phyloP scores from a whole-genome alignment of 164 flowering plant genomes.

The Cinnamomum micranthum region DNA sequence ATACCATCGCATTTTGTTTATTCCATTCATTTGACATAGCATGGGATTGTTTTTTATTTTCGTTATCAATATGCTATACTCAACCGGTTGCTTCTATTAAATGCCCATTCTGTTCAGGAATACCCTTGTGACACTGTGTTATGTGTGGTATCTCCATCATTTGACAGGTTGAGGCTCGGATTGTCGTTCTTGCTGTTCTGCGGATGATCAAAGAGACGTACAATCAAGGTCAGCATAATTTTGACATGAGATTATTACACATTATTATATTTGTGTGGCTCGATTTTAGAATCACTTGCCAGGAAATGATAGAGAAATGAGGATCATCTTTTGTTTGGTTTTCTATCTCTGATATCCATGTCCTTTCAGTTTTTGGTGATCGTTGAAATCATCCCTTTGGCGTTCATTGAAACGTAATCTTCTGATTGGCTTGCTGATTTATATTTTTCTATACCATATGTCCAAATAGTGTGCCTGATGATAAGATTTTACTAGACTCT shows the following conservation, averaged over 20 bases:
- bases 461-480: no score
- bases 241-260: not conserved
- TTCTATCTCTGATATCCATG: not conserved
- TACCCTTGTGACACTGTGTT: not conserved
- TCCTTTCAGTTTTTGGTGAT: not conserved
- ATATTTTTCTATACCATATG: no score
- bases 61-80: not conserved
- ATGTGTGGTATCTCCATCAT: conserved; percentile 1
- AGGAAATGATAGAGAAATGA: not conserved
- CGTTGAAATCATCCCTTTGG: not conserved
- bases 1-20: not conserved
- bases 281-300: not conserved
- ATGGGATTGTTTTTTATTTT: not conserved
- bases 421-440: not conserved
- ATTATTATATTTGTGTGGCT: not conserved
- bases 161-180: conserved; percentile 85
- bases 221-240: conserved; percentile 36
- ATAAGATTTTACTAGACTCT: no score
- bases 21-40: not conserved
- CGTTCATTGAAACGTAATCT: not conserved
- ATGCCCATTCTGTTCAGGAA: not conserved
- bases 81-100: not conserved
- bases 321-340: not conserved
- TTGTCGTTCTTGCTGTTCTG: conserved; percentile 79
- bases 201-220: conserved; percentile 78